These are phyloP conservation scores for Nannizziopsis barbatae DNA, from an alignment of 2,329 filamentous ascomycete species.

Conservation along the genomic window DNA sequence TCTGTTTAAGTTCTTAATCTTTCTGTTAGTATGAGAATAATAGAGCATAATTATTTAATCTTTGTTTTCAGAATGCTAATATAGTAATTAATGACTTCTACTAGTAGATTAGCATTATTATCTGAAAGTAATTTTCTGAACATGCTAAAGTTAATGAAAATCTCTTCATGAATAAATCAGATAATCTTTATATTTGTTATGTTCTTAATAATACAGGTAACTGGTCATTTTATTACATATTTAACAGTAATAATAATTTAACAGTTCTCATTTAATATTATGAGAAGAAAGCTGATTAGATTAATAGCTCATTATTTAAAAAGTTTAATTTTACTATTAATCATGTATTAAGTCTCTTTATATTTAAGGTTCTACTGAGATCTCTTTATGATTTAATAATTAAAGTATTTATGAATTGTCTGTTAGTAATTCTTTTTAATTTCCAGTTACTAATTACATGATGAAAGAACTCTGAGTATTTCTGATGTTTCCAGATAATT, in stretches of 20 bases:
- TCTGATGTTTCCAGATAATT: background rate
- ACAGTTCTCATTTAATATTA: background rate
- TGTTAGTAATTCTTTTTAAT: slow-evolving; percentile 3
- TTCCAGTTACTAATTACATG: background rate
- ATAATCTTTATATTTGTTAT: slow-evolving; percentile 1
- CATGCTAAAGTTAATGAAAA: background rate
- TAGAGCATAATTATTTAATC: background rate
- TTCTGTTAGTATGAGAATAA: slow-evolving; percentile 4
- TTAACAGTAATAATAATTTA: slow-evolving; percentile 6
- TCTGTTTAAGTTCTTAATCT: slow-evolving; percentile 7
- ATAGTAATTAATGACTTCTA: slow-evolving; percentile 5
- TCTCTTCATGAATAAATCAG: slow-evolving; percentile 2
- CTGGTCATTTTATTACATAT: background rate
- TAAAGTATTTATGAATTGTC: background rate
- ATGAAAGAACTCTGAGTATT: background rate
- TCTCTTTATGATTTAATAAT: slow-evolving; percentile 1
- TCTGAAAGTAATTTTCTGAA: background rate
- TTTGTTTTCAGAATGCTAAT: background rate
- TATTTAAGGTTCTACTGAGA: background rate
- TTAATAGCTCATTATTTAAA: slow-evolving; percentile 4
- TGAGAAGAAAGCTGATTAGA: background rate
- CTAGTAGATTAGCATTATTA: background rate
- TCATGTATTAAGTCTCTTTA: background rate
- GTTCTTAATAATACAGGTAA: background rate
- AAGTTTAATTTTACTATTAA: background rate